Conservation (phyloP, 1,284 basidiomycete species). For the Trichosporon faecale region DNA sequence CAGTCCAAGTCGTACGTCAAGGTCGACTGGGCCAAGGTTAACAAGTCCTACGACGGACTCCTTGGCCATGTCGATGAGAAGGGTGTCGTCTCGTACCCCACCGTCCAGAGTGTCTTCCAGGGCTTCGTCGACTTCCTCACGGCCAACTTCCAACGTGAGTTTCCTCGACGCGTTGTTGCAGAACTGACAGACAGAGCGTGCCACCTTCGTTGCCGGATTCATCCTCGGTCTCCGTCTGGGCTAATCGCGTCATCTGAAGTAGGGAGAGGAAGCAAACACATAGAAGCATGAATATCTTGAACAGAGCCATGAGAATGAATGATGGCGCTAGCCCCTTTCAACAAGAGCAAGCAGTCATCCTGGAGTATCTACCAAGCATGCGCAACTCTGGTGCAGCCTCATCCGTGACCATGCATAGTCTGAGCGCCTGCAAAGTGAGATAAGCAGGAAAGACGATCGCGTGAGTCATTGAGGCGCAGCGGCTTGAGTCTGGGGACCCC, state of each 20-base stretch:
- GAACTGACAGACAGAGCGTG: conserved; percentile 46
- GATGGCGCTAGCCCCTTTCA: no score
- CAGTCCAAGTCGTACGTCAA: conserved; percentile 66
- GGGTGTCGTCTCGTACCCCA: conserved; percentile 61
- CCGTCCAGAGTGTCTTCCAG: conserved; percentile 63
- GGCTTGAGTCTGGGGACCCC: conserved; percentile 1
- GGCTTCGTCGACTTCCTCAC: conserved; percentile 82
- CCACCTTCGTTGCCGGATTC: conserved; percentile 57
- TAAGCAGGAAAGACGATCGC: background rate
- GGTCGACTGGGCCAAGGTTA: conserved; percentile 72
- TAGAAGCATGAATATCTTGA: background rate
- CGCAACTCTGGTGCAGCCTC: background rate
- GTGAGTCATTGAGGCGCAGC: background rate
- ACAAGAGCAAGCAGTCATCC: no score
- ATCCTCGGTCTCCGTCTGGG: conserved; percentile 56
- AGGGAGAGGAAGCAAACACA: background rate
- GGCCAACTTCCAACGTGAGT: conserved; percentile 77
- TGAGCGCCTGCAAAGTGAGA: background rate
- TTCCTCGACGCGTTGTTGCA: background rate
- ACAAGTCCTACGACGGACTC: conserved; percentile 63
- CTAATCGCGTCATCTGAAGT: conserved; percentile 30
- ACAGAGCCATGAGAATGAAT: background rate
- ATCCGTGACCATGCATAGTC: no score
- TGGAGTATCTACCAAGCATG: no score
- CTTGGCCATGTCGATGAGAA: conserved; percentile 64